These are phyloP conservation scores for Trametes villosa DNA, from an alignment of 768 basidiomycete species.

Conservation along the genomic window DNA sequence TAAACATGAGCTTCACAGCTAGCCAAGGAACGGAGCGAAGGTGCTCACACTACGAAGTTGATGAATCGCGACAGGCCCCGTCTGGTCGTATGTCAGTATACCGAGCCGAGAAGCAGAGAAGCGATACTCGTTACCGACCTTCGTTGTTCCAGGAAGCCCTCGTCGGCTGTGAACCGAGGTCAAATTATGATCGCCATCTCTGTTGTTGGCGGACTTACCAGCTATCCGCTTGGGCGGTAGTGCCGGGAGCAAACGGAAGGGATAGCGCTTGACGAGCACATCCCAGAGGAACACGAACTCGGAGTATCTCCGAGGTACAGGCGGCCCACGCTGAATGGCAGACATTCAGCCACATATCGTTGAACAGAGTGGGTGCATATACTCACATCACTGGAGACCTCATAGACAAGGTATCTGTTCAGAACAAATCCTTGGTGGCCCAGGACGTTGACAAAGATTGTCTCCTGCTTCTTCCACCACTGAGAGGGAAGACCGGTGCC, in stretches of 20 bases:
- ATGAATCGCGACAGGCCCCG: slow-evolving; percentile 82
- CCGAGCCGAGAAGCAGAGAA: not conserved
- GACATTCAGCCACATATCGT: not conserved
- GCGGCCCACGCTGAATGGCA: slow-evolving; percentile 53
- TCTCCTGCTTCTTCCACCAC: slow-evolving; percentile 89
- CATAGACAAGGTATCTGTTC: slow-evolving; percentile 86
- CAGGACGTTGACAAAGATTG: slow-evolving; percentile 67
- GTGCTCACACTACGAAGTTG: slow-evolving; percentile 71
- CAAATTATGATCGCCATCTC: not conserved
- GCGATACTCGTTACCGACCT: slow-evolving; percentile 47
- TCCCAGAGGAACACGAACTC: slow-evolving; percentile 95
- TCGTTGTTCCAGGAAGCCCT: slow-evolving; percentile 89
- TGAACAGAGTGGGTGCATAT: slow-evolving; percentile 2
- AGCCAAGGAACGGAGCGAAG: not conserved
- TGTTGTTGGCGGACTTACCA: slow-evolving; percentile 55
- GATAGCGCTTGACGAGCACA: slow-evolving; percentile 82
- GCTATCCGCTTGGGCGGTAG: slow-evolving; percentile 93
- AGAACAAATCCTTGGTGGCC: slow-evolving; percentile 94
- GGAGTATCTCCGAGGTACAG: slow-evolving; percentile 86
- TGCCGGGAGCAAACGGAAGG: slow-evolving; percentile 86
- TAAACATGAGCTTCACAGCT: slow-evolving; percentile 4
- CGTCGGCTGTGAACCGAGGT: slow-evolving; percentile 63
- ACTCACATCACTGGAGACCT: slow-evolving; percentile 76
- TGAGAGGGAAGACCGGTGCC: slow-evolving; percentile 75
- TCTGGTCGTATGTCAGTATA: slow-evolving; percentile 43